A percentile compares a stretch with the other conserved stretches of the same genome.
These are phyloP conservation scores for Cyclotella distinguenda DNA, from an alignment of 108 stramenopile genomes.

Conservation along the genomic window DNA sequence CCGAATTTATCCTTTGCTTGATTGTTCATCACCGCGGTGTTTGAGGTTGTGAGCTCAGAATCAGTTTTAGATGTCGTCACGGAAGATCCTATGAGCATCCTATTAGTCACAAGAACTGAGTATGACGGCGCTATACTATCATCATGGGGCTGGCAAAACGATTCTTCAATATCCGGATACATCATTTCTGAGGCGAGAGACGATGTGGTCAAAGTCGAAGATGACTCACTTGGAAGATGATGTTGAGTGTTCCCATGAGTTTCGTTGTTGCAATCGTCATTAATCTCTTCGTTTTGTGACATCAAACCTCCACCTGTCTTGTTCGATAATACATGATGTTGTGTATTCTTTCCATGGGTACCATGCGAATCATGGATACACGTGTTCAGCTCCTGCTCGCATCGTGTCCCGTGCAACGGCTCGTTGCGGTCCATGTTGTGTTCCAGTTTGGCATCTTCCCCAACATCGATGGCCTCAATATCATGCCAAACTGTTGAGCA, in stretches of 20 bases:
- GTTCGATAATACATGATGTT: no score
- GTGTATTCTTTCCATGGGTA: no score
- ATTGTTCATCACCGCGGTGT: not conserved
- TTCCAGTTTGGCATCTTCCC: not conserved
- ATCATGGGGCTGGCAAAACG: not conserved
- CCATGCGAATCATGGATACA: not conserved
- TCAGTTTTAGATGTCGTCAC: not conserved
- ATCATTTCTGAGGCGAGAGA: constrained; percentile 20
- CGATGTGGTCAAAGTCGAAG: constrained; percentile 18
- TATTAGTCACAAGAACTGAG: not conserved
- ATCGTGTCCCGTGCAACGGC: not conserved
- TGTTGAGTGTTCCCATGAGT: not conserved
- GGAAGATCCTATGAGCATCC: not conserved
- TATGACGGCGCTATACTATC: no score
- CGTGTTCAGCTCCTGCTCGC: no score
- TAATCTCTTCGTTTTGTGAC: not conserved
- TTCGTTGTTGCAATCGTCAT: constrained; percentile 3
- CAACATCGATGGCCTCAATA: not conserved
- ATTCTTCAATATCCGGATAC: constrained; percentile 14
- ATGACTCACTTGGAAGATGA: constrained; percentile 4
- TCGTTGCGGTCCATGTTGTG: not conserved
- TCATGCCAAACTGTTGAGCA: not conserved
- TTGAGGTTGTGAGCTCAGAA: constrained; percentile 3
- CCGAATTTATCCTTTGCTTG: not conserved
- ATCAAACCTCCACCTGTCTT: no score